phyloP scores from a whole-genome alignment of 2,329 filamentous ascomycete species.

The Fusarium sp. region DNA sequence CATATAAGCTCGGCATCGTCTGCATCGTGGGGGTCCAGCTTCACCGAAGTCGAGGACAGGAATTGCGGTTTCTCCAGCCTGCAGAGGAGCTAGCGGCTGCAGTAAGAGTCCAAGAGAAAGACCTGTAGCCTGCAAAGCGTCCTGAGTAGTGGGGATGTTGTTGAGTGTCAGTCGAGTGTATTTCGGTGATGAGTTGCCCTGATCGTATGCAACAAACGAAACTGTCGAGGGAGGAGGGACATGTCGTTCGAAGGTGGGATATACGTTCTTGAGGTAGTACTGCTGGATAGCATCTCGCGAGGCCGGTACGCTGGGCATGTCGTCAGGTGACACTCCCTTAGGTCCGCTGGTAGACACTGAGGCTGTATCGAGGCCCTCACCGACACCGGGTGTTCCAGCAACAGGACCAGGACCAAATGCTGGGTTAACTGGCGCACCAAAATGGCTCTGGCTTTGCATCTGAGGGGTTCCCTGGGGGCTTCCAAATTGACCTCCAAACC shows the following conservation, averaged over 20 bases:
- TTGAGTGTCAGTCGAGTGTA: slow-evolving; percentile 92
- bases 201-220: slow-evolving; percentile 93
- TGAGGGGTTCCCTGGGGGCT: slow-evolving; percentile 59
- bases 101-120: slow-evolving; percentile 88
- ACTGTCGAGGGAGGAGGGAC: slow-evolving; percentile 88
- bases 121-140: slow-evolving; percentile 82
- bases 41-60: slow-evolving; percentile 97
- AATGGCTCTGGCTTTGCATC: slow-evolving; percentile 62
- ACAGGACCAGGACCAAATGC: slow-evolving; percentile 49
- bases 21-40: slow-evolving; percentile 87
- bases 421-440: slow-evolving; percentile 68
- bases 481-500: slow-evolving; percentile 59
- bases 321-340: slow-evolving; percentile 82
- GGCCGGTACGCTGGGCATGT: slow-evolving; percentile 89
- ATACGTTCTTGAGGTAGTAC: slow-evolving; percentile 87
- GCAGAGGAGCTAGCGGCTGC: slow-evolving; percentile 86
- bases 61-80: slow-evolving; percentile 86
- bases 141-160: slow-evolving; percentile 86
- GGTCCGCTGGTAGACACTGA: slow-evolving; percentile 51
- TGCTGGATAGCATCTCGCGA: slow-evolving; percentile 85
- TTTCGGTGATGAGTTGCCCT: slow-evolving; percentile 96
- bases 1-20: slow-evolving; percentile 94
- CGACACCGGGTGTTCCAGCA: slow-evolving; percentile 43
- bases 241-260: slow-evolving; percentile 95
- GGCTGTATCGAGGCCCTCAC: slow-evolving; percentile 47